These are phyloP conservation scores for Excoecaria agallocha DNA, from an alignment of 345 rosid species.

Conservation along the genomic window DNA sequence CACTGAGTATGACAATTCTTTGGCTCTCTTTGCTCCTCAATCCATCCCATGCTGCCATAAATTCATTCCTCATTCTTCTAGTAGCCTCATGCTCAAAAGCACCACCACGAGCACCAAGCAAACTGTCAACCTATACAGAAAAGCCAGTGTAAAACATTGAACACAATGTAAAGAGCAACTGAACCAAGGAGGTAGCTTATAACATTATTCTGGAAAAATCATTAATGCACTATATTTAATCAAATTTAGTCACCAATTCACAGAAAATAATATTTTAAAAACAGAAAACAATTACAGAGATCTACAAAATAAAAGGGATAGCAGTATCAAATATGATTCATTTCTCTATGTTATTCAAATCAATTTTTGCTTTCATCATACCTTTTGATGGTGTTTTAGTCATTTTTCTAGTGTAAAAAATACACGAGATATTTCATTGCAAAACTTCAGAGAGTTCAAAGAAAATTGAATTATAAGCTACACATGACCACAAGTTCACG, in stretches of 20 bases:
- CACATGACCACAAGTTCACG: no score
- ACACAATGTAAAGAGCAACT: neutral
- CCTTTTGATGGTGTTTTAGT: no score
- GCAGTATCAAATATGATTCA: no score
- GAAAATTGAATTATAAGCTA: no score
- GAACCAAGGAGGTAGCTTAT: neutral
- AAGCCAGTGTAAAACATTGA: slow-evolving; percentile 2
- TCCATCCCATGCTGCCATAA: slow-evolving; percentile 99
- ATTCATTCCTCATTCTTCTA: slow-evolving; percentile 97
- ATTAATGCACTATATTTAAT: neutral
- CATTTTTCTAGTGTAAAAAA: no score
- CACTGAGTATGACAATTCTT: slow-evolving; percentile 93
- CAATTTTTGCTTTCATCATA: no score
- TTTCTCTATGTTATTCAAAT: no score
- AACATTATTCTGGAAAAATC: neutral
- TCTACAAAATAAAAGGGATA: neutral
- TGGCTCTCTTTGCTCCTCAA: slow-evolving; percentile 92
- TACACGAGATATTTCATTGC: no score
- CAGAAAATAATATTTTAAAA: no score
- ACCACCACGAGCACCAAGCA: slow-evolving; percentile 98
- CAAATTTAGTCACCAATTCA: neutral
- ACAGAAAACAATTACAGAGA: neutral
- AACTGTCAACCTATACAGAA: slow-evolving; percentile 73
- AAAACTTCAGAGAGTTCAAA: no score
- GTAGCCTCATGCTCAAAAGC: slow-evolving; percentile 94